A percentile compares a stretch with the other conserved stretches of the same genome.
phyloP scores from a whole-genome alignment of 2,329 filamentous ascomycete species.

The Fusarium sp. region DNA sequence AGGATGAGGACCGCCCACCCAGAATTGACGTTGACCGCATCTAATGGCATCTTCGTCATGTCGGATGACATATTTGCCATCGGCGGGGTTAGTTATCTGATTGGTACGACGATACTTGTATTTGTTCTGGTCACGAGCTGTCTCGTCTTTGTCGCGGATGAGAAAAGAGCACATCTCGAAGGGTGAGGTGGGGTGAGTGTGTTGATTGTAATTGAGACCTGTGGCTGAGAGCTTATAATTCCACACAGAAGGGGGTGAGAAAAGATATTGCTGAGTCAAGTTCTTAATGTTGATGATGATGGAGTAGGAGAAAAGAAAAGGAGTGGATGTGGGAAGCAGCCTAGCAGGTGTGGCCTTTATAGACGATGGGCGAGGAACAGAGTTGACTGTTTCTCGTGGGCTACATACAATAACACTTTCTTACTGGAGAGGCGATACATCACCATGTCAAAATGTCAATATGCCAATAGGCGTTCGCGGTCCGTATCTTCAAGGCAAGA shows the following conservation, averaged over 20 bases:
- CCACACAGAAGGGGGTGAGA: too few relatives aligned
- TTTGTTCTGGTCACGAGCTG: background rate
- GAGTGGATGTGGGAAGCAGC: too few relatives aligned
- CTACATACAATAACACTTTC: background rate
- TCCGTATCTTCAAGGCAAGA: background rate
- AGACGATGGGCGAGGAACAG: background rate
- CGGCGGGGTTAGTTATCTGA: background rate
- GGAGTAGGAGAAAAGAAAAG: background rate
- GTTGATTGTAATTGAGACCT: background rate
- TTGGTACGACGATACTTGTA: background rate
- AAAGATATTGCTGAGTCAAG: background rate
- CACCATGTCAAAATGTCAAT: background rate
- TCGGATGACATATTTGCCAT: background rate
- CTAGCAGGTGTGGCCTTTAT: too few relatives aligned
- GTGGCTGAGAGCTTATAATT: background rate
- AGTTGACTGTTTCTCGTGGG: background rate
- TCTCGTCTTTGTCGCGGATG: background rate
- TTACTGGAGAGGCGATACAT: background rate
- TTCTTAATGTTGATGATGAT: too few relatives aligned
- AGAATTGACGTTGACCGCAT: background rate
- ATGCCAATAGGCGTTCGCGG: background rate
- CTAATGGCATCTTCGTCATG: background rate
- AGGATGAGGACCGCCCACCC: too few relatives aligned
- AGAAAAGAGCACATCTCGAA: background rate
- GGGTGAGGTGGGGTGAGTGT: too few relatives aligned